Evolutionary conservation across 768 basidiomycete genomes (phyloP).

Genomic region (Termitomyces sp.): DNA sequence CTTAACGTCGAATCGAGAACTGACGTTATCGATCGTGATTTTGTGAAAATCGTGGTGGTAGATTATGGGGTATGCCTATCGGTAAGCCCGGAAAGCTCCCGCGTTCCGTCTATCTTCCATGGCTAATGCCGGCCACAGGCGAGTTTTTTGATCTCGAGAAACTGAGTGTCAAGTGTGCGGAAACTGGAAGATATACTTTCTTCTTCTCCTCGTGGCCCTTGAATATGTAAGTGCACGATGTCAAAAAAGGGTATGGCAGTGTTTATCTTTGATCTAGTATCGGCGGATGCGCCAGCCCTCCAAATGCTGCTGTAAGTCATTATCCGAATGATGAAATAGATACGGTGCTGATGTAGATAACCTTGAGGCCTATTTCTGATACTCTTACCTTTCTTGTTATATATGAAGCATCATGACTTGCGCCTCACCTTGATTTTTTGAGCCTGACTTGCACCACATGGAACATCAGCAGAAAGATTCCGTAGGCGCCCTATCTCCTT

Average conservation of each 20-base stretch:
- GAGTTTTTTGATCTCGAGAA: slow-evolving; percentile 74
- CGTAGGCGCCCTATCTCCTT: not conserved
- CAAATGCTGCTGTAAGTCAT: slow-evolving; percentile 62
- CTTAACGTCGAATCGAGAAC: not conserved
- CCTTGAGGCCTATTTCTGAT: slow-evolving; percentile 29
- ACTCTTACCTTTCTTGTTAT: not conserved
- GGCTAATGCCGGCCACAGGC: slow-evolving; percentile 31
- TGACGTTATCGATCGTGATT: slow-evolving; percentile 15
- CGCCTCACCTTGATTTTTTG: not conserved
- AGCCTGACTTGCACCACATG: not conserved
- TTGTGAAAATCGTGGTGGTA: slow-evolving; percentile 31
- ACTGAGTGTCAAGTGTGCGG: slow-evolving; percentile 52
- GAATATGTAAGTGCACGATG: slow-evolving; percentile 50
- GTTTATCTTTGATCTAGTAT: slow-evolving; percentile 33
- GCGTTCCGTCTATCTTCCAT: slow-evolving; percentile 2
- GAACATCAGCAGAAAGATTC: not conserved
- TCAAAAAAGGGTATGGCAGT: not conserved
- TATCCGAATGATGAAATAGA: not conserved
- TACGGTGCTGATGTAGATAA: not conserved
- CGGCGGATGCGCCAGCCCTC: slow-evolving; percentile 67
- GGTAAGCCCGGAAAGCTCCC: slow-evolving; percentile 32
- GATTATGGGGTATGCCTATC: slow-evolving; percentile 74
- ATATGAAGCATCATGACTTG: not conserved
- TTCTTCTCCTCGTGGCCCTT: slow-evolving; percentile 78
- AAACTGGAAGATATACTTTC: slow-evolving; percentile 63